phyloP scores from a whole-genome alignment of 139 green algal species.

The Desmodesmus armatus region DNA sequence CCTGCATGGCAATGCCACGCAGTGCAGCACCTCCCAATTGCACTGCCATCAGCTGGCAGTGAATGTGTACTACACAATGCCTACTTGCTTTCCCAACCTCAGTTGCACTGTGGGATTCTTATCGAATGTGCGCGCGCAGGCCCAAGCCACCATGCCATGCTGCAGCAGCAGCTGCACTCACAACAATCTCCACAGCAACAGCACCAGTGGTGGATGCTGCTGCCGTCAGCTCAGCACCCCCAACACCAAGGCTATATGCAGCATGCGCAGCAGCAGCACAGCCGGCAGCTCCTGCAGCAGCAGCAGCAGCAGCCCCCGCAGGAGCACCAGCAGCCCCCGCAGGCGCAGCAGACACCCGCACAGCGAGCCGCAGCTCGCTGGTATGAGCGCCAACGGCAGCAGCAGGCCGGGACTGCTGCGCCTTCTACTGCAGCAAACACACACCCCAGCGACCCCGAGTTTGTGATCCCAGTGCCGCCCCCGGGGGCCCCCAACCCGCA shows the following conservation, averaged over 20 bases:
- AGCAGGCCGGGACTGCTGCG: not conserved
- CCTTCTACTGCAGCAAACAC: not conserved
- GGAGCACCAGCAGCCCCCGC: not conserved
- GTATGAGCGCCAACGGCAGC: not conserved
- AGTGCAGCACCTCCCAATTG: too few relatives aligned
- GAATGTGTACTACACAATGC: too few relatives aligned
- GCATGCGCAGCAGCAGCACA: not conserved
- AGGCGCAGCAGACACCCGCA: not conserved
- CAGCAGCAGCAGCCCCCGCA: not conserved
- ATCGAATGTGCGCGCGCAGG: too few relatives aligned
- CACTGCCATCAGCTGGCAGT: too few relatives aligned
- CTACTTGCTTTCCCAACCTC: too few relatives aligned
- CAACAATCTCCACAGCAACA: not conserved
- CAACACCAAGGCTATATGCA: not conserved
- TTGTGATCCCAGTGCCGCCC: conserved; percentile 22
- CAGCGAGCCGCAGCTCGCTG: not conserved
- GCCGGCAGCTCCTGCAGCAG: not conserved
- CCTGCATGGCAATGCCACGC: too few relatives aligned
- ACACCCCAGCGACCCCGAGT: not conserved
- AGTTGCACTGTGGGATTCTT: too few relatives aligned
- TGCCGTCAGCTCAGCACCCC: not conserved
- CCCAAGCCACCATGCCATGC: too few relatives aligned
- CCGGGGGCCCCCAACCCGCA: not conserved
- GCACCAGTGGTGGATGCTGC: not conserved
- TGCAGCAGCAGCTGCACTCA: too few relatives aligned